A percentile compares a stretch with the other conserved stretches of the same genome.
phyloP scores from a whole-genome alignment of 179 eudicot genomes.

The Actinidia chinensis region DNA sequence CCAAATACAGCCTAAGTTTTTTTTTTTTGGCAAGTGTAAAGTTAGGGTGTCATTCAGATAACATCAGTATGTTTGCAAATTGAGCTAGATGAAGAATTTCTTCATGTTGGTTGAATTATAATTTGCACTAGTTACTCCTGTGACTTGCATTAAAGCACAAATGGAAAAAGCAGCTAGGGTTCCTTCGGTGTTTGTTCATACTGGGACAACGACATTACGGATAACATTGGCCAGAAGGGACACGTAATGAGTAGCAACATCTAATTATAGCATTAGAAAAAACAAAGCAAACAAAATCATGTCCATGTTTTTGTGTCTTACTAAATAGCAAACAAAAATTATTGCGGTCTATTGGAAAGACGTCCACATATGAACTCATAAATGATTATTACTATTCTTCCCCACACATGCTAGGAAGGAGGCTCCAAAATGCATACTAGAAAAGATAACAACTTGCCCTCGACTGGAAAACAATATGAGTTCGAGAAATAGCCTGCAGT shows the following conservation, averaged over 20 bases:
- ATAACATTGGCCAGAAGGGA: neutral
- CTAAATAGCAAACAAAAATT: neutral
- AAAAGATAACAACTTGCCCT: neutral
- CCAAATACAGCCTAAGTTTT: neutral
- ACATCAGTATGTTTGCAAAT: neutral
- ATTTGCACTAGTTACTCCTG: neutral
- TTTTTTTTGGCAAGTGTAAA: no score
- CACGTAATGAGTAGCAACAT: neutral
- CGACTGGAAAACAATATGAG: neutral
- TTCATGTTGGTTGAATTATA: neutral
- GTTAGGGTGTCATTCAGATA: neutral
- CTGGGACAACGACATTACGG: neutral
- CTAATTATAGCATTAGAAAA: neutral
- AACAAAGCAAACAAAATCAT: neutral
- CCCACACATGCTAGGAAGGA: neutral
- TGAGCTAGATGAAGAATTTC: neutral
- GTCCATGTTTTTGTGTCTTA: neutral
- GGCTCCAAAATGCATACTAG: neutral
- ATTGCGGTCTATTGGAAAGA: neutral
- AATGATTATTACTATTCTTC: constrained; percentile 1
- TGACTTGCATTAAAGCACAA: constrained; percentile 12
- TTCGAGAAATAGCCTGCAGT: neutral
- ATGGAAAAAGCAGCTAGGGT: neutral
- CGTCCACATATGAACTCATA: neutral
- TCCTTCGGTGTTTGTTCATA: neutral